Percentiles rank a stretch among this genome's conserved stretches.
Evolutionary conservation across 805 yeast genomes (phyloP).

Genomic region (Torulaspora quercuum): DNA sequence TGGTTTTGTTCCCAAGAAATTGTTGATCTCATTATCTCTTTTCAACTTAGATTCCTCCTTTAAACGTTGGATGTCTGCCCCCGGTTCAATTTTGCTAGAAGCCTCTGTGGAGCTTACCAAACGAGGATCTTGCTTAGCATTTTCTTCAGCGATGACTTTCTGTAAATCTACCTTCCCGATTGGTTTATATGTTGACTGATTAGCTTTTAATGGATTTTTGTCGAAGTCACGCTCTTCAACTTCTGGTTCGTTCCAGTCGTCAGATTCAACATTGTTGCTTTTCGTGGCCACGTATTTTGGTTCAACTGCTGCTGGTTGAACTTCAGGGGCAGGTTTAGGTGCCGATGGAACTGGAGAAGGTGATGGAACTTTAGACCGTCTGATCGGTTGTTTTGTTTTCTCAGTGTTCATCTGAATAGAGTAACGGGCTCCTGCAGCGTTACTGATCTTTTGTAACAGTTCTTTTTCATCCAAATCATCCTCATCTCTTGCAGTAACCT

Average conservation of each 20-base stretch:
- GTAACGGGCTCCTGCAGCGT: slow-evolving; percentile 96
- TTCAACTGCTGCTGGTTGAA: slow-evolving; percentile 12
- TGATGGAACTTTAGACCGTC: slow-evolving; percentile 12
- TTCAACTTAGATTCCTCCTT: slow-evolving; percentile 36
- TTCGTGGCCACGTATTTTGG: slow-evolving; percentile 17
- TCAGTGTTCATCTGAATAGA: slow-evolving; percentile 50
- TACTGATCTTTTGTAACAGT: slow-evolving; percentile 68
- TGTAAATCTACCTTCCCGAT: slow-evolving; percentile 56
- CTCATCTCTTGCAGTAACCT: slow-evolving; percentile 90
- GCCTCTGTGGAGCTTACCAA: slow-evolving; percentile 28
- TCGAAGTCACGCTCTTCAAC: slow-evolving; percentile 48
- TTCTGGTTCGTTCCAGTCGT: slow-evolving; percentile 47
- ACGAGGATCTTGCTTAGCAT: slow-evolving; percentile 44
- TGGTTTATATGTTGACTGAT: slow-evolving; percentile 54
- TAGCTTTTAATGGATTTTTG: slow-evolving; percentile 43
- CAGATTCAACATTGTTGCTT: slow-evolving; percentile 32
- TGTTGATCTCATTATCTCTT: slow-evolving; percentile 38
- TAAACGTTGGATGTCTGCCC: slow-evolving; percentile 36
- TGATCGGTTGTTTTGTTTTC: slow-evolving; percentile 25
- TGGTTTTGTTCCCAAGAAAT: slow-evolving; percentile 37
- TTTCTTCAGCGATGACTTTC: slow-evolving; percentile 43
- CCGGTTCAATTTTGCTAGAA: slow-evolving; percentile 26
- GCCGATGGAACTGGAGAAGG: slow-evolving; percentile 22
- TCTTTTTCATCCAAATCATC: slow-evolving; percentile 84
- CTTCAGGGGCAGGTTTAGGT: slow-evolving; percentile 23